Evolutionary conservation across 768 basidiomycete species (phyloP), one percentile per base, ranked within the genome.

Genomic region (Lentinula aciculospora): DNA sequence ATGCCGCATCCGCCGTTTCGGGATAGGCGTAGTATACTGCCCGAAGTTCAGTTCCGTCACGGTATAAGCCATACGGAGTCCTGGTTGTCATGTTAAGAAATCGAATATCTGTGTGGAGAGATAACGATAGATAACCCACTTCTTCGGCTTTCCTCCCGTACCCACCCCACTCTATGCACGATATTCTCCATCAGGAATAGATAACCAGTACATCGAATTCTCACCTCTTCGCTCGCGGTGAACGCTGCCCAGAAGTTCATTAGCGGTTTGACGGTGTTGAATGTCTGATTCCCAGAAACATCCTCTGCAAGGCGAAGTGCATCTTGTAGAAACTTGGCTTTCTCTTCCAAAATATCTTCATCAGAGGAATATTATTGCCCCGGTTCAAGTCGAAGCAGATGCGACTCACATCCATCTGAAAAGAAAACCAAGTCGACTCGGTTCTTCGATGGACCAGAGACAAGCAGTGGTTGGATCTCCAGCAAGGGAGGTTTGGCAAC

Each of bases 221-320:
- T 25, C 15, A 86, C 90, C 76, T 90, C 86, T 59, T 77, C 77
- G 67, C 89, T 91, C 0, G 89, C 83, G 19, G 85, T 75, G 62
- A 89, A 91, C 0, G 86, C 86, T 4, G 85, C 89, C 87, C 88
- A 92, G 62, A 91, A 89, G 65, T 91, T 92, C 61, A 92, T 70
- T 46, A 91, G 71, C 2, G 88, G 88, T 62, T 80, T 81, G 19
- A 92, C 88, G 0, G 87, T 84, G 60, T 85, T 77, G 67, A 90
- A 91, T 0, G 89, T 90, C 61, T 88, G 85, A 64, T 89, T 89
- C 28, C 77, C 70, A 2, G 89, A 84, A 32, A 92, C 75, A 65
- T 89, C 89, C 45, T 78, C 66, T 0, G 86, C 89, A 9, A 92
- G 80, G 28, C 85, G 77, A 51, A 68, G 67, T 2, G 88, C 86